Conservation (phyloP, 164 flowering plant species). For the Umbilicus rupestris region DNA sequence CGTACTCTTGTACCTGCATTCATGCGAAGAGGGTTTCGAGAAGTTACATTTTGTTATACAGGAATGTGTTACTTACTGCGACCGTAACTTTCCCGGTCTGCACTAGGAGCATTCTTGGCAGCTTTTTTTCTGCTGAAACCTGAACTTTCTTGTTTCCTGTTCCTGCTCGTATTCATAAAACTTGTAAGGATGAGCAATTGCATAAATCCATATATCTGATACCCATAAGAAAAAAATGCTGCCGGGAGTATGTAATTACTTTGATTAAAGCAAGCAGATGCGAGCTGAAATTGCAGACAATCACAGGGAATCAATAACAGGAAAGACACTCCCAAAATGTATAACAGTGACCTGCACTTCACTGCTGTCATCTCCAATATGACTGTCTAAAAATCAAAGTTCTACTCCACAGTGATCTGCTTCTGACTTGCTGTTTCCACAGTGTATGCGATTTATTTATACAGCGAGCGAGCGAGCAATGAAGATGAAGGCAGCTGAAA, state of each 20-base stretch:
- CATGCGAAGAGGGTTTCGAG: neutral
- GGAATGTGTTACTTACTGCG: neutral
- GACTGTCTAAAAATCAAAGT: neutral
- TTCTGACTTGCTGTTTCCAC: neutral
- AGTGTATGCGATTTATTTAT: neutral
- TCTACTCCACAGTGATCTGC: slow-evolving; percentile 11
- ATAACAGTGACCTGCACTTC: neutral
- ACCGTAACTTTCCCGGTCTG: slow-evolving; percentile 13
- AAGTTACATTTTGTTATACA: neutral
- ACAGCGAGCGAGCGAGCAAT: slow-evolving; percentile 3
- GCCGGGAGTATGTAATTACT: slow-evolving; percentile 15
- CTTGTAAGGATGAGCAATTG: neutral
- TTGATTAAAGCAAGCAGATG: neutral
- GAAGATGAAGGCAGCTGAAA: neutral
- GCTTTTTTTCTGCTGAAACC: slow-evolving; percentile 3
- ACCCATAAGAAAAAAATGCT: slow-evolving; percentile 10
- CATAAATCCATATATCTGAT: neutral
- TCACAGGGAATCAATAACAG: slow-evolving; percentile 13
- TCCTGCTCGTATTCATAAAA: neutral
- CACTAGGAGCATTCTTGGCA: slow-evolving; percentile 27
- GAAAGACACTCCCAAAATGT: slow-evolving; percentile 6
- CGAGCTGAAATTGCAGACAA: slow-evolving; percentile 15
- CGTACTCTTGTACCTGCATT: neutral
- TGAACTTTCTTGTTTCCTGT: neutral
- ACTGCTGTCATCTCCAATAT: neutral